Evolutionary conservation across 1,284 basidiomycete genomes (phyloP).

Genomic region (Volvariella surrecta): DNA sequence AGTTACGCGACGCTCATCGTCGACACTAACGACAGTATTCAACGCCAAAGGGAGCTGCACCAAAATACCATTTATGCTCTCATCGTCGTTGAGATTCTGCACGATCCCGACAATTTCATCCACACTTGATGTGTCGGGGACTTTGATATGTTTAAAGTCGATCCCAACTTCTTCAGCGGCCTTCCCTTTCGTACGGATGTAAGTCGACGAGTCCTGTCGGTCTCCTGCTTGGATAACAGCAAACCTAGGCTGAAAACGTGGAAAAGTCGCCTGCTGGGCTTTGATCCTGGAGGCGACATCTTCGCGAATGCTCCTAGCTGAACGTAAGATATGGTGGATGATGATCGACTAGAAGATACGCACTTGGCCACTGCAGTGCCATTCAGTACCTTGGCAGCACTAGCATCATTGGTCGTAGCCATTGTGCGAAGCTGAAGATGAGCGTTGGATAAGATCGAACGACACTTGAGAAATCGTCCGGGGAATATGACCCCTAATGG

Average conservation of each 20-base stretch:
- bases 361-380: constrained; percentile 87
- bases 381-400: constrained; percentile 69
- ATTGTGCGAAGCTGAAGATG: constrained; percentile 33
- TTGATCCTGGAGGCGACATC: constrained; percentile 63
- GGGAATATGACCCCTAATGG: too few relatives aligned
- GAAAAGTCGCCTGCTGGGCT: constrained; percentile 50
- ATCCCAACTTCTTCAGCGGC: constrained; percentile 95
- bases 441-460: constrained; percentile 27
- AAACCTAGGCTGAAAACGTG: constrained; percentile 85
- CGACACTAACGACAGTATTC: constrained; percentile 60
- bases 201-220: constrained; percentile 84
- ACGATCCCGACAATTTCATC: constrained; percentile 77
- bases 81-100: constrained; percentile 79
- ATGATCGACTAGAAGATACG: constrained; percentile 16
- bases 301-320: constrained; percentile 69
- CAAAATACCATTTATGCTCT: constrained; percentile 81
- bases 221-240: constrained; percentile 93
- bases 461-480: constrained; percentile 2
- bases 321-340: constrained; percentile 6
- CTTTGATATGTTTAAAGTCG: constrained; percentile 72
- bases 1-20: constrained; percentile 86
- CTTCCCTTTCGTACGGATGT: constrained; percentile 97
- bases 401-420: constrained; percentile 56
- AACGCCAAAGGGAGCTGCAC: constrained; percentile 96
- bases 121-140: constrained; percentile 69